Conservation (phyloP, 1,139 yeast species). For the Trichomonascaceae sp. region DNA sequence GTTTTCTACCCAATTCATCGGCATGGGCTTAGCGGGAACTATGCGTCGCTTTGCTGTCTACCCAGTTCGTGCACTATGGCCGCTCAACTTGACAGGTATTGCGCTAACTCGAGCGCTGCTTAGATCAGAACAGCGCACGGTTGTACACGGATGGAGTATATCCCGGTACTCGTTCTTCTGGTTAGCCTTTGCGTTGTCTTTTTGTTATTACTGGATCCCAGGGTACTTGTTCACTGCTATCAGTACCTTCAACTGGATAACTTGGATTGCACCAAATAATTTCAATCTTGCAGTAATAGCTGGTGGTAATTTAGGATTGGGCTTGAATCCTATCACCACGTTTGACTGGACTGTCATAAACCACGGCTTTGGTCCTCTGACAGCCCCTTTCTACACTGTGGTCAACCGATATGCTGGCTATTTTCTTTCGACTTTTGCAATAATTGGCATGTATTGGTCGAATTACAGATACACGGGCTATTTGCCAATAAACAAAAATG, state of each 20-base stretch:
- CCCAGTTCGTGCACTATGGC: slow-evolving; percentile 55
- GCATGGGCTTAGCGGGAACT: slow-evolving; percentile 59
- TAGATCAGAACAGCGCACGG: slow-evolving; percentile 27
- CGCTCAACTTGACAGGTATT: slow-evolving; percentile 46
- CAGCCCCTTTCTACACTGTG: slow-evolving; percentile 43
- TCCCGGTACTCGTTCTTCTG: slow-evolving; percentile 44
- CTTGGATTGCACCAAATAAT: slow-evolving; percentile 56
- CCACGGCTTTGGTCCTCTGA: slow-evolving; percentile 24
- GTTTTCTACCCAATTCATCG: slow-evolving; percentile 50
- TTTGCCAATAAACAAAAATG: slow-evolving; percentile 48
- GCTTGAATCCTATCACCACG: slow-evolving; percentile 47
- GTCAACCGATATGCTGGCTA: slow-evolving; percentile 39
- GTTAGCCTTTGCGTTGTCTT: slow-evolving; percentile 35
- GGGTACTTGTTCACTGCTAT: slow-evolving; percentile 45
- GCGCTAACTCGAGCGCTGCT: slow-evolving; percentile 51
- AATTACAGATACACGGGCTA: slow-evolving; percentile 47
- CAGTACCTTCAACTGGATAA: slow-evolving; percentile 52
- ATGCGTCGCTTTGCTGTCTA: slow-evolving; percentile 51
- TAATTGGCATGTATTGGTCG: slow-evolving; percentile 41
- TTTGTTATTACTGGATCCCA: slow-evolving; percentile 56
- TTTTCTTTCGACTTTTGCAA: slow-evolving; percentile 35
- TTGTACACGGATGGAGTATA: slow-evolving; percentile 47
- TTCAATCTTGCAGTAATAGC: slow-evolving; percentile 48
- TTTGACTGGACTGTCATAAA: slow-evolving; percentile 48
- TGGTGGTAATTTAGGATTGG: slow-evolving; percentile 49